Percentiles rank a stretch among this genome's conserved stretches.
Conservation (phyloP, 768 basidiomycete genomes). For the Suillus paluster region DNA sequence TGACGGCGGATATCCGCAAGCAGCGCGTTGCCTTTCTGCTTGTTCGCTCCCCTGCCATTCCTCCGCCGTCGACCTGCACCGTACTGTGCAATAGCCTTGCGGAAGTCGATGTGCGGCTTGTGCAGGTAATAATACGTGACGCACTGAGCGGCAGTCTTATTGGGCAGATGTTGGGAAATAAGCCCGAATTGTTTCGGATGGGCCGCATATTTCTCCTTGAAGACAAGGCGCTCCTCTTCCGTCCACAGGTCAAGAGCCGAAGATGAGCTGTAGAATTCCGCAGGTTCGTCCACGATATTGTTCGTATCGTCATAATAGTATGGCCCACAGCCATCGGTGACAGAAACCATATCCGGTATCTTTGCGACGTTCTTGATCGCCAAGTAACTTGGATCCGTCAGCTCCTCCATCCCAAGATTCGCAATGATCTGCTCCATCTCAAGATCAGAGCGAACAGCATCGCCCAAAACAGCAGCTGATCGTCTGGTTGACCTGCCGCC, state of each 20-base stretch:
- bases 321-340: slow-evolving; percentile 61
- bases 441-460: slow-evolving; percentile 91
- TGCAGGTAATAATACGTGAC: slow-evolving; percentile 94
- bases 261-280: slow-evolving; percentile 72
- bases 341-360: slow-evolving; percentile 90
- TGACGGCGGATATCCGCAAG: slow-evolving; percentile 82
- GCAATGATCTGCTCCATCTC: slow-evolving; percentile 98
- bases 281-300: slow-evolving; percentile 75
- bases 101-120: slow-evolving; percentile 85
- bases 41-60: slow-evolving; percentile 55
- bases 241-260: slow-evolving; percentile 90
- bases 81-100: slow-evolving; percentile 69
- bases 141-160: slow-evolving; percentile 89
- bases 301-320: slow-evolving; percentile 86
- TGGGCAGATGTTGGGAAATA: slow-evolving; percentile 77
- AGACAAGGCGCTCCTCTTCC: slow-evolving; percentile 76
- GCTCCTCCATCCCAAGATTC: slow-evolving; percentile 89
- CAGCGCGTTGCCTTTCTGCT: slow-evolving; percentile 82
- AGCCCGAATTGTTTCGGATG: slow-evolving; percentile 96
- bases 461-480: slow-evolving; percentile 72
- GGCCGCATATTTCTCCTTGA: slow-evolving; percentile 79
- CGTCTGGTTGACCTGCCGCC: slow-evolving; percentile 72
- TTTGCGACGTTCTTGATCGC: slow-evolving; percentile 82
- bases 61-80: slow-evolving; percentile 70
- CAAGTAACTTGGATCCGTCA: slow-evolving; percentile 91